These are phyloP conservation scores for Castanopsis chinensis DNA, from an alignment of 306 rosid species.

Conservation along the genomic window DNA sequence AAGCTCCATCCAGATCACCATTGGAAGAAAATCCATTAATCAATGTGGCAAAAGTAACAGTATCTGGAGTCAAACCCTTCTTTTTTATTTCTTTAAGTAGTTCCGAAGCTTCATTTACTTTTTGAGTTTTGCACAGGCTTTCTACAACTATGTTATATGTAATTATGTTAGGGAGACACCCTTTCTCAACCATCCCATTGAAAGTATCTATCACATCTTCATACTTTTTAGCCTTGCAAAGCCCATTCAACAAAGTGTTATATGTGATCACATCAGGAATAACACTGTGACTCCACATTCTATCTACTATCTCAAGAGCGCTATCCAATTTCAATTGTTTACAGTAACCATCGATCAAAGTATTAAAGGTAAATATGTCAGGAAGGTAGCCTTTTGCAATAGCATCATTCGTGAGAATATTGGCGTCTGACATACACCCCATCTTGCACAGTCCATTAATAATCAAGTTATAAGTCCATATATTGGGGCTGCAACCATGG, in stretches of 20 bases:
- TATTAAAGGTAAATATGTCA: slow-evolving; percentile 80
- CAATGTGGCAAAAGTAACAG: slow-evolving; percentile 66
- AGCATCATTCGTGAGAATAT: slow-evolving; percentile 59
- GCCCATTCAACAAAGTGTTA: slow-evolving; percentile 82
- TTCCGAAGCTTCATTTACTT: slow-evolving; percentile 52
- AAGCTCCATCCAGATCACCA: slow-evolving; percentile 76
- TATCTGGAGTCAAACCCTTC: slow-evolving; percentile 66
- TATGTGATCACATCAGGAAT: slow-evolving; percentile 85
- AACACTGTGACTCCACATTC: slow-evolving; percentile 82
- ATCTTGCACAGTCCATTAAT: slow-evolving; percentile 87
- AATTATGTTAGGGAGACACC: slow-evolving; percentile 60
- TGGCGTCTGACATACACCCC: slow-evolving; percentile 79
- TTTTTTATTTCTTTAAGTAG: slow-evolving; percentile 59
- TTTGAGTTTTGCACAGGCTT: slow-evolving; percentile 76
- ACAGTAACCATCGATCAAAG: slow-evolving; percentile 85
- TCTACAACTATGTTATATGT: slow-evolving; percentile 75
- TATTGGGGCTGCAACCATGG: slow-evolving; percentile 61
- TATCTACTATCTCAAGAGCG: slow-evolving; percentile 57
- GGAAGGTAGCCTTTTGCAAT: slow-evolving; percentile 75
- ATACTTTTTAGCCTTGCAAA: slow-evolving; percentile 69
- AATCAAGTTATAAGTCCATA: slow-evolving; percentile 79
- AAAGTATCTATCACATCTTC: slow-evolving; percentile 66
- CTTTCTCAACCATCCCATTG: slow-evolving; percentile 68
- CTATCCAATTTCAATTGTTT: slow-evolving; percentile 61
- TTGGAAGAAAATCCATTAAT: slow-evolving; percentile 56